Evolutionary conservation across 2,329 filamentous ascomycete genomes (phyloP).

Genomic region (Diplocarpon rosae): DNA sequence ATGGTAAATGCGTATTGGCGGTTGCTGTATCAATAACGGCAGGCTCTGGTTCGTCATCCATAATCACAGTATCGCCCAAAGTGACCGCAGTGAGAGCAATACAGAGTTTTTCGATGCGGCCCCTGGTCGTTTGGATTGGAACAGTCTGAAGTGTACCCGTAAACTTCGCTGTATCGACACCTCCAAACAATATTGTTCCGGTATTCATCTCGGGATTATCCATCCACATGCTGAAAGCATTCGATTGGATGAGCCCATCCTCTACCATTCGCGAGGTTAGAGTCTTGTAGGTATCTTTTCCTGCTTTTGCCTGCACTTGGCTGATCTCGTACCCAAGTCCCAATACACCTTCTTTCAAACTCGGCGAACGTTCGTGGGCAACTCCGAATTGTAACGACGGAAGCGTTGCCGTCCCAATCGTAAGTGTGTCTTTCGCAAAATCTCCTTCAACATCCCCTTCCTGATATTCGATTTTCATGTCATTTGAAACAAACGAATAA

Average conservation of each 20-base stretch:
- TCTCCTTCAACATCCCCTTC: constrained; percentile 71
- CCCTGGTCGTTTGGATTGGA: constrained; percentile 47
- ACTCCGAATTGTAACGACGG: constrained; percentile 59
- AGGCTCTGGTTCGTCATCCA: constrained; percentile 41
- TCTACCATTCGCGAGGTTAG: constrained; percentile 54
- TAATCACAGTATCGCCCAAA: constrained; percentile 34
- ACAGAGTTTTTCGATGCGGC: constrained; percentile 50
- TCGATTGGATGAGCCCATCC: constrained; percentile 49
- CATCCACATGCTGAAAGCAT: constrained; percentile 64
- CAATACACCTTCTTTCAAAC: constrained; percentile 55
- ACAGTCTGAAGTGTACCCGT: constrained; percentile 51
- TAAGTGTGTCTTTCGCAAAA: constrained; percentile 66
- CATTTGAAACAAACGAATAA: constrained; percentile 59
- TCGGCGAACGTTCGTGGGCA: constrained; percentile 49
- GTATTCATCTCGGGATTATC: constrained; percentile 57
- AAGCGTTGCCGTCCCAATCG: constrained; percentile 43
- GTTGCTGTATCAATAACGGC: constrained; percentile 64
- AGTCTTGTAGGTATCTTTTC: constrained; percentile 52
- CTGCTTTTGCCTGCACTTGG: constrained; percentile 59
- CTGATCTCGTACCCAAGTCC: constrained; percentile 76
- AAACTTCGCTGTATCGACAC: constrained; percentile 58
- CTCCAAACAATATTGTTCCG: constrained; percentile 64
- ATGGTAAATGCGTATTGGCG: constrained; percentile 55
- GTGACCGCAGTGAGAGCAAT: constrained; percentile 54
- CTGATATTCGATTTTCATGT: constrained; percentile 82